These are phyloP conservation scores for Cicer arietinum DNA, from an alignment of 306 rosid genomes.

Conservation along the genomic window DNA sequence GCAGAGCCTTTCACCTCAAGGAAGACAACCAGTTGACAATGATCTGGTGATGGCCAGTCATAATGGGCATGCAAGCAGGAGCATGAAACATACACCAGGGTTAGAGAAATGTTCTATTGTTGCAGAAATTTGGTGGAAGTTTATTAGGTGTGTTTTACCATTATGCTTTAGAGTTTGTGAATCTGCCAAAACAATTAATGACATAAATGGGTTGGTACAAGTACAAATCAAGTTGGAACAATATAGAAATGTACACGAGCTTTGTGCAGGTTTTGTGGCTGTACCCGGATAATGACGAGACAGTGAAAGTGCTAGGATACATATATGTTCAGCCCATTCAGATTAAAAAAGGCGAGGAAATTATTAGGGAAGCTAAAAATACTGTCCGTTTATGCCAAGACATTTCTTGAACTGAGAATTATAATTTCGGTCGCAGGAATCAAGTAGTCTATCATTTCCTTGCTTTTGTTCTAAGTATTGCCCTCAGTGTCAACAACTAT, in stretches of 20 bases:
- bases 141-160: neutral
- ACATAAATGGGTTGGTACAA: neutral
- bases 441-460: neutral
- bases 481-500: neutral
- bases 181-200: neutral
- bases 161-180: neutral
- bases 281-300: neutral
- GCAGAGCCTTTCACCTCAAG: no score
- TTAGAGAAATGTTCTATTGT: neutral
- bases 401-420: neutral
- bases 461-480: neutral
- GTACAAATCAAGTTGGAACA: neutral
- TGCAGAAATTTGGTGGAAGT: slow-evolving; percentile 1
- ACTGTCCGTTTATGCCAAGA: neutral
- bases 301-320: neutral
- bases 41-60: no score
- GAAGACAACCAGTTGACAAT: no score
- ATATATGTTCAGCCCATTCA: neutral
- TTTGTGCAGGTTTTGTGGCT: neutral
- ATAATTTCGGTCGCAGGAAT: neutral
- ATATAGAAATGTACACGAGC: neutral
- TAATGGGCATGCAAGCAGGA: neutral
- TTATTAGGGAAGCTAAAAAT: neutral
- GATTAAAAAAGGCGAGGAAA: neutral
- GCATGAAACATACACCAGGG: neutral